Evolutionary conservation across 2,329 filamentous ascomycete species (phyloP), one percentile per base, ranked within the genome.

Genomic region (Botrytis aclada): DNA sequence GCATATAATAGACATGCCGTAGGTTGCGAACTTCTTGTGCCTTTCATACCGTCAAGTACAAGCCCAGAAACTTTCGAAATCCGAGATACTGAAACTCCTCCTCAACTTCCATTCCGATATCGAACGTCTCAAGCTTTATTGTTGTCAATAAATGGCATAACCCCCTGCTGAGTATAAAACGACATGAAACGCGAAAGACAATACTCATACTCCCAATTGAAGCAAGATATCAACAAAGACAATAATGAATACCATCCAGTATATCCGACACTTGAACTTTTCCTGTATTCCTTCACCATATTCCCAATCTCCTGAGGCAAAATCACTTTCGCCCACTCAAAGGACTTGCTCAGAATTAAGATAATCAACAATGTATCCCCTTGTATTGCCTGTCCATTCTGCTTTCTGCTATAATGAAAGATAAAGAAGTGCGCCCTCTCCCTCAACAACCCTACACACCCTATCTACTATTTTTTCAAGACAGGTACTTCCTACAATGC

Each of bases 1-100:
- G 0, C 1, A 0, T 8, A 43, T 7, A 4, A 43, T 7, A 7
- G 1, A 7, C 0, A 20, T 43, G 16, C 41, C n/a, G n/a, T 20
- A 45, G 43, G 20, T 25, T 51, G 0, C 45, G 12, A 51, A 3
- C 45, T 51, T 51, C 4, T 25, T n/a, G 47, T 51, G 47, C 0
- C 47, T 14, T n/a, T 4, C 22, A 51, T 51, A 14, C 47, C 25
- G 1, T 51, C 22, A 12, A 25, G 22, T 5, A 25, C 45, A 8
- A 47, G 43, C 43, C 20, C 3, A 47, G 0, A 2, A 51, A 12
- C n/a, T n/a, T n/a, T 4, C 22, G 6, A n/a, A 5, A 0, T 4
- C 10, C 12, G 22, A n/a, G 25, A n/a, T n/a, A 6, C 47, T n/a
- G 10, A 51, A n/a, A n/a, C 9, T 4, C 1, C 4, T 51, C 4